Evolutionary conservation across 371 early-diverging fungal species (phyloP), one percentile per base, ranked within the genome.

Genomic region (Vairimorpha necatrix): DNA sequence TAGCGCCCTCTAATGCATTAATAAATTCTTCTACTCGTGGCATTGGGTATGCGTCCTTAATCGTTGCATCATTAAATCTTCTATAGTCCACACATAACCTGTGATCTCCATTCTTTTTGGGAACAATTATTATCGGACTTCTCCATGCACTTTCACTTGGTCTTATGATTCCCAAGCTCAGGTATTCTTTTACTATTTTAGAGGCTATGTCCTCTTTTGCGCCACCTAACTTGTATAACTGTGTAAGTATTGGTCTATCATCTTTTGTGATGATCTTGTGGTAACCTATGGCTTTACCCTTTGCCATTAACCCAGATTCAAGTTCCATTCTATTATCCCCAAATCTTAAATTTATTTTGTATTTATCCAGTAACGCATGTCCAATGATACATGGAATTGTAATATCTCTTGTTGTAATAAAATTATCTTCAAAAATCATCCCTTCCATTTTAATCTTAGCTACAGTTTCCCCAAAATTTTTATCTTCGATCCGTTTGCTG

Each of bases 1-100:
- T 61, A 0, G 84, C 76, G 13, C 76, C 77, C 14, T 68, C 69
- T 0, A 87, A 70, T 0, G 74, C 47, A 53, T 67, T 38, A 6
- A 74, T 9, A 30, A 67, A 11, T 4, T 74, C 74, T 1, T 74
- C 74, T 9, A 74, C 38, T 38, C 48, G 14, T 3, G 74, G 67
- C 38, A 74, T 67, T 66, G 74, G 74, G 34, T 67, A 74, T 18
- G 20, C 47, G n/a, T 74, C 67, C 26, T 46, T 38, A 3, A 67
- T 46, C 16, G 74, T 74, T 4, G 67, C 38, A 18, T 65, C 39
- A 58, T 74, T 67, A n/a, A 74, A 34, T 18, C 48, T 58, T n/a
- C 74, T 36, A 67, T 50, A 74, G 42, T 74, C 74, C 16, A 72
- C 42, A 53, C 73, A 72, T 20, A 72, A n/a, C 28, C 66, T 30